Percentiles rank a stretch among this genome's conserved stretches.
Conservation (phyloP, 495 filamentous ascomycete species). For the Aspergillus bertholletiae region DNA sequence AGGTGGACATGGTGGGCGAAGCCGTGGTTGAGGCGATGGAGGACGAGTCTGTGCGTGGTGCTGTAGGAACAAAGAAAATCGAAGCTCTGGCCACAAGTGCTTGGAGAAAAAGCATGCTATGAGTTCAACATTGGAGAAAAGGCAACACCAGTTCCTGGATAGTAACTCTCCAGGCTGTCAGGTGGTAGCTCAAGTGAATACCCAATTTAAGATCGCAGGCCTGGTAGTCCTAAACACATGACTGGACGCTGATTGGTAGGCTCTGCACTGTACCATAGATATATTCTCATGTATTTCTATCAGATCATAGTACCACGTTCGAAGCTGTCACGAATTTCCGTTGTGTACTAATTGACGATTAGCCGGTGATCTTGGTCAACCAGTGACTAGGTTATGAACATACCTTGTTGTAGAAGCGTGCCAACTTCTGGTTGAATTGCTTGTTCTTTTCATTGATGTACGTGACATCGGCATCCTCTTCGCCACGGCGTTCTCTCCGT, state of each 20-base stretch:
- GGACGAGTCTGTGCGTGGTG: constrained; percentile 64
- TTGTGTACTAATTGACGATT: constrained; percentile 68
- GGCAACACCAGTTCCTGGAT: no score
- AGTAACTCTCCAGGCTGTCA: no score
- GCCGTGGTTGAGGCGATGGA: constrained; percentile 77
- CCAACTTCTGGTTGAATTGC: constrained; percentile 96
- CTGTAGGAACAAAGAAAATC: constrained; percentile 64
- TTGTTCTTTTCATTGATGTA: constrained; percentile 99
- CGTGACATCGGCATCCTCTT: constrained; percentile 85
- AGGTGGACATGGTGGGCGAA: constrained; percentile 80
- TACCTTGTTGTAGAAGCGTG: constrained; percentile 94
- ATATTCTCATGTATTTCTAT: constrained; percentile 12
- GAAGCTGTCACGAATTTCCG: constrained; percentile 95
- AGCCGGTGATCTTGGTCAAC: constrained; percentile 17
- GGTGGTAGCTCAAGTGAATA: not conserved
- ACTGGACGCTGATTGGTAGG: not conserved
- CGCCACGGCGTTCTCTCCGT: constrained; percentile 69
- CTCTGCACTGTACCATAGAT: constrained; percentile 10
- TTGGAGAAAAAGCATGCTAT: constrained; percentile 83
- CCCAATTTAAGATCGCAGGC: not conserved
- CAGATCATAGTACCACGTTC: constrained; percentile 81
- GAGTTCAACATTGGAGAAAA: constrained; percentile 16
- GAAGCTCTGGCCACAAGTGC: constrained; percentile 69
- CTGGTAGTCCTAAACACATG: not conserved
- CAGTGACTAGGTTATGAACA: constrained; percentile 12